Evolutionary conservation across 345 rosid species (phyloP).

Genomic region (Citrus trifoliata): DNA sequence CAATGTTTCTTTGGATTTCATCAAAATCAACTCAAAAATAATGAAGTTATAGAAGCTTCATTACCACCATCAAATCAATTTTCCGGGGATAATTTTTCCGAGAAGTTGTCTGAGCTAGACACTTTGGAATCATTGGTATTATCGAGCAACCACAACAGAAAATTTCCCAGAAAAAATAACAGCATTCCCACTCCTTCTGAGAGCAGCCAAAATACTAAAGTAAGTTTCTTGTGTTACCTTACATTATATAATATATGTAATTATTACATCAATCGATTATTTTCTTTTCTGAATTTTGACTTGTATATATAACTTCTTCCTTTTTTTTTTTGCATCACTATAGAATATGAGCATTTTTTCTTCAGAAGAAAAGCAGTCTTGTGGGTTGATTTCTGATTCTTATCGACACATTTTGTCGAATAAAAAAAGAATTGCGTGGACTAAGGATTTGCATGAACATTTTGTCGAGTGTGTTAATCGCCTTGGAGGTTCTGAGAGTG

Average conservation of each 20-base stretch:
- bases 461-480: constrained; percentile 73
- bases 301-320: no score
- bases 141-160: background rate
- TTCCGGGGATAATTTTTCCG: background rate
- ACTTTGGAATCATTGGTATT: background rate
- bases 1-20: background rate
- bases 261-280: background rate
- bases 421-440: constrained; percentile 62
- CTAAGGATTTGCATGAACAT: constrained; percentile 81
- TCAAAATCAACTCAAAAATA: background rate
- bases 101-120: background rate
- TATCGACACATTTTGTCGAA: no score
- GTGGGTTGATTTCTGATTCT: no score
- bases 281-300: background rate
- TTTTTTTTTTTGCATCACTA: no score
- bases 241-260: no score
- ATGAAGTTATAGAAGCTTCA: background rate
- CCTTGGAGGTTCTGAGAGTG: constrained; percentile 87
- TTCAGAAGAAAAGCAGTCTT: no score
- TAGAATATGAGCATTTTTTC: no score
- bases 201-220: background rate
- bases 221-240: background rate
- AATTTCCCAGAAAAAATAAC: background rate
- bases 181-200: background rate
- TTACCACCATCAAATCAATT: background rate